A percentile compares a stretch with the other conserved stretches of the same genome.
Conservation (phyloP, 495 filamentous ascomycete genomes). For the Talaromyces adpressus region DNA sequence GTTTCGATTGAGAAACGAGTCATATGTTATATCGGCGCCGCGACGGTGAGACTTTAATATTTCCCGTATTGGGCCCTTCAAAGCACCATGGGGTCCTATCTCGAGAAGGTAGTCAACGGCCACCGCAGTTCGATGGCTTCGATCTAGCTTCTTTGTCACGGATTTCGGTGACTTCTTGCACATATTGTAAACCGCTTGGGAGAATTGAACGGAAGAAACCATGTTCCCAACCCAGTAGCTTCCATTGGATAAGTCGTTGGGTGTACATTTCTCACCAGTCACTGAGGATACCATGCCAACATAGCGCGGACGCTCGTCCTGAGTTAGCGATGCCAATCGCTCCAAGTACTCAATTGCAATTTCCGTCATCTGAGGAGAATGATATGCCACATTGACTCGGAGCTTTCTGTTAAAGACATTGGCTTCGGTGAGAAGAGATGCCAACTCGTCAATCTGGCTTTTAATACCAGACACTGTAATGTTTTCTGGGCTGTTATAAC, state of each 20-base stretch:
- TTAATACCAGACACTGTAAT: slow-evolving; percentile 37
- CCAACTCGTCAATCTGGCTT: slow-evolving; percentile 17
- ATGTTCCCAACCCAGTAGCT: slow-evolving; percentile 37
- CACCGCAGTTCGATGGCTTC: slow-evolving; percentile 10
- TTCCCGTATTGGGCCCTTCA: slow-evolving; percentile 25
- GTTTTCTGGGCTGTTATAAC: slow-evolving; percentile 36
- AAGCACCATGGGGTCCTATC: slow-evolving; percentile 41
- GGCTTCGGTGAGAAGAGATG: slow-evolving; percentile 7
- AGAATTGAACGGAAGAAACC: slow-evolving; percentile 30
- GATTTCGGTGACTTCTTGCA: slow-evolving; percentile 9
- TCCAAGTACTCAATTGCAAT: slow-evolving; percentile 12
- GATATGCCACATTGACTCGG: slow-evolving; percentile 16
- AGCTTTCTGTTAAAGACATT: background rate
- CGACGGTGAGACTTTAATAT: background rate
- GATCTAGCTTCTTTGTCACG: background rate
- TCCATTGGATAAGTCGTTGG: slow-evolving; percentile 14
- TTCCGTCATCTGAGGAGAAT: slow-evolving; percentile 24
- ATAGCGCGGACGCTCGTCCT: background rate
- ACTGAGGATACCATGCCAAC: slow-evolving; percentile 22
- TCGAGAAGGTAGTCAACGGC: slow-evolving; percentile 37
- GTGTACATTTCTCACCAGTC: slow-evolving; percentile 17
- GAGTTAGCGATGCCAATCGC: slow-evolving; percentile 8
- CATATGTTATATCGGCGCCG: slow-evolving; percentile 14
- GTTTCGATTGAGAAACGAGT: slow-evolving; percentile 14
- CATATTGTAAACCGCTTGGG: slow-evolving; percentile 21